Conservation (phyloP, 2,329 filamentous ascomycete genomes). For the Colletotrichum costaricense region DNA sequence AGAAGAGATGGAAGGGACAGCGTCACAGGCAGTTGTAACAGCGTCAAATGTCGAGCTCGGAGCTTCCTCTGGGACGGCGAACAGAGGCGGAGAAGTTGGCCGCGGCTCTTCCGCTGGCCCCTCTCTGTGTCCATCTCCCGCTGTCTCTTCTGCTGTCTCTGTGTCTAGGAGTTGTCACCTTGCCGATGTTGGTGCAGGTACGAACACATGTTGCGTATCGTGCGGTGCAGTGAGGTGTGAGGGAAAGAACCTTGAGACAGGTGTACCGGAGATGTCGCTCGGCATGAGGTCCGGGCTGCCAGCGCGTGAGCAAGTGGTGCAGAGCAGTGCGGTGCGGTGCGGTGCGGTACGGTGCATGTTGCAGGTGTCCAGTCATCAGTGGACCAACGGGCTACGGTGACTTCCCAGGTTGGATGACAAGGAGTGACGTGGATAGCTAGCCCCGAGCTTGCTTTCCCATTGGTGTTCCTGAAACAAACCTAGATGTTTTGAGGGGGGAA, state of each 20-base stretch:
- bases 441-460: constrained; percentile 33
- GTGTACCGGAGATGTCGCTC: neutral
- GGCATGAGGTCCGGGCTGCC: neutral
- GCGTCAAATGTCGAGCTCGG: constrained; percentile 15
- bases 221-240: too few species aligned
- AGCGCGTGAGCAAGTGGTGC: neutral
- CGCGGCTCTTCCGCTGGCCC: neutral
- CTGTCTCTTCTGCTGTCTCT: neutral
- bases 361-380: neutral
- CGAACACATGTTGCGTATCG: too few species aligned
- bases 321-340: neutral
- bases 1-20: neutral
- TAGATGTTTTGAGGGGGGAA: constrained; percentile 20
- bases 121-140: neutral
- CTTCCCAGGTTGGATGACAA: neutral
- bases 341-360: neutral
- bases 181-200: neutral
- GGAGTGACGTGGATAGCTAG: constrained; percentile 31
- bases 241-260: too few species aligned
- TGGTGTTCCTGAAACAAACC: constrained; percentile 37
- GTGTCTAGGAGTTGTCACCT: neutral
- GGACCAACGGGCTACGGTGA: neutral
- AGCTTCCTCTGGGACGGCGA: neutral
- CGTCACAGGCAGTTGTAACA: constrained; percentile 8
- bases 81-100: neutral